phyloP scores from a whole-genome alignment of 257 asterid species.

The Nicotiana noctiflora region DNA sequence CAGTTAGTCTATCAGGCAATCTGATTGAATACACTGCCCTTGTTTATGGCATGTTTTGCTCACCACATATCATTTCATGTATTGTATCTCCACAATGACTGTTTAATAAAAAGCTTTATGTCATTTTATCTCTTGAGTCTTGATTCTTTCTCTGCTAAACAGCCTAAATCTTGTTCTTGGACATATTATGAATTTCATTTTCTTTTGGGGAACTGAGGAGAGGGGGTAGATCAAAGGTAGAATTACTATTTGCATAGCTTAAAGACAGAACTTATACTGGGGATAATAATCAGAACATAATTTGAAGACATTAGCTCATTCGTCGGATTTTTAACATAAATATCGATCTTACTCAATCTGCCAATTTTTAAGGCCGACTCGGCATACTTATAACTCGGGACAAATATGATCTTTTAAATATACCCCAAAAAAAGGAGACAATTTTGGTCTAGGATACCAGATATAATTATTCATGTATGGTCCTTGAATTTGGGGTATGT shows the following conservation, averaged over 20 bases:
- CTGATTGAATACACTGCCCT: not conserved
- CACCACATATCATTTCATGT: not conserved
- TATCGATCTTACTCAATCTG: not conserved
- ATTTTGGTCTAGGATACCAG: no score
- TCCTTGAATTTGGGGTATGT: not conserved
- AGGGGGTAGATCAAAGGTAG: not conserved
- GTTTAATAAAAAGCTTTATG: not conserved
- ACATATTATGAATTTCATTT: not conserved
- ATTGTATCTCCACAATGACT: not conserved
- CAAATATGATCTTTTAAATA: no score
- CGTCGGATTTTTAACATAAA: not conserved
- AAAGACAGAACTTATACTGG: not conserved
- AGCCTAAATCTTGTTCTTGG: not conserved
- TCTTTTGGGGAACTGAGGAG: not conserved
- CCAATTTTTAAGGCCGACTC: not conserved
- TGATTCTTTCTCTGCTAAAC: not conserved
- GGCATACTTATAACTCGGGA: not conserved
- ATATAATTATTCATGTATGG: not conserved
- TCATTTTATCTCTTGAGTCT: not conserved
- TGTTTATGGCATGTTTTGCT: no score
- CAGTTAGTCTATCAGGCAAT: constrained; percentile 20
- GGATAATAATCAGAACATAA: not conserved
- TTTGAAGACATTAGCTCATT: not conserved
- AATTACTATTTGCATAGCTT: not conserved
- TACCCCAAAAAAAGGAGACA: no score